Evolutionary conservation across 768 basidiomycete genomes (phyloP).

Genomic region (Boletus rex-veris): DNA sequence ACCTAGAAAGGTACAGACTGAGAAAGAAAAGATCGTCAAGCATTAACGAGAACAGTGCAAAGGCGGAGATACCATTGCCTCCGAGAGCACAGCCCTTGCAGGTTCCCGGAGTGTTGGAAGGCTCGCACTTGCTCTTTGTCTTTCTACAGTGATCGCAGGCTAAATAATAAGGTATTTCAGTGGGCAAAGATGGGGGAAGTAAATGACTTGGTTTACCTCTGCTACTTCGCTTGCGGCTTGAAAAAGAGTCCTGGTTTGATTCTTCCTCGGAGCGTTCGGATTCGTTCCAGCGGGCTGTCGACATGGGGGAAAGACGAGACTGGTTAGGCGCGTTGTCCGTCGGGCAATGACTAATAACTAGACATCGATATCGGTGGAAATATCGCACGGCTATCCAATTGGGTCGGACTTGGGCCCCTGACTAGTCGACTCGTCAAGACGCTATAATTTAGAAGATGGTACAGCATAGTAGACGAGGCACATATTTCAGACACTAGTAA

Average conservation of each 20-base stretch:
- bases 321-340: background rate
- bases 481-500: too few relatives aligned
- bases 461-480: background rate
- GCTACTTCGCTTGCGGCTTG: conserved; percentile 59
- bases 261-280: conserved; percentile 64
- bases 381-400: conserved; percentile 17
- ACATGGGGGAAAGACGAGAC: conserved; percentile 20
- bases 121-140: conserved; percentile 85
- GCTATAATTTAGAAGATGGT: background rate
- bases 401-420: conserved; percentile 13
- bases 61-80: conserved; percentile 44
- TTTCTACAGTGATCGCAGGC: conserved; percentile 88
- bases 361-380: conserved; percentile 5
- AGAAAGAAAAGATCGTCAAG: conserved; percentile 19
- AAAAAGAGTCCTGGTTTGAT: conserved; percentile 36
- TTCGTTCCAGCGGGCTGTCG: conserved; percentile 46
- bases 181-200: background rate
- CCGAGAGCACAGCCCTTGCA: conserved; percentile 64
- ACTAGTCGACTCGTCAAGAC: background rate
- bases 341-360: conserved; percentile 8
- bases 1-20: conserved; percentile 70
- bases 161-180: conserved; percentile 29
- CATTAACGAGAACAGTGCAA: background rate
- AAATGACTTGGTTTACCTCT: conserved; percentile 42
- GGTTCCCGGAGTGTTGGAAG: conserved; percentile 41